Evolutionary conservation across 306 rosid species (phyloP).

Genomic region (Ammopiptanthus mongolicus): DNA sequence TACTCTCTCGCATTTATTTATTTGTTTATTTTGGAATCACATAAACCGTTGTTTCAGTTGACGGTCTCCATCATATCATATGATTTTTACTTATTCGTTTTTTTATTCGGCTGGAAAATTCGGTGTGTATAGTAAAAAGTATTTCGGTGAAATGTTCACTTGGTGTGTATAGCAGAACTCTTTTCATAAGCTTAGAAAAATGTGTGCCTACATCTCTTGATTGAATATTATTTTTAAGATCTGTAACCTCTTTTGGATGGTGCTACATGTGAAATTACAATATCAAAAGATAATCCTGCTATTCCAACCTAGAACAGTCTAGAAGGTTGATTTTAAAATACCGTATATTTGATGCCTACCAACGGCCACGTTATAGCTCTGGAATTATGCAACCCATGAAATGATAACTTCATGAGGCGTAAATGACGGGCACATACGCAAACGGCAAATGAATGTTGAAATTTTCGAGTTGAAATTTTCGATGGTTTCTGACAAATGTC

Average conservation of each 20-base stretch:
- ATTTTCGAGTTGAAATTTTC: background rate
- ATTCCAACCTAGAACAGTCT: background rate
- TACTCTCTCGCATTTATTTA: too few species aligned
- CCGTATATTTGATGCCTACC: background rate
- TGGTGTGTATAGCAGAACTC: background rate
- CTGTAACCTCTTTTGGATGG: background rate
- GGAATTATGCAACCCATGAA: background rate
- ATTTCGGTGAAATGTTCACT: too few species aligned
- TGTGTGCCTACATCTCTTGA: background rate
- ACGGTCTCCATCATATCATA: too few species aligned
- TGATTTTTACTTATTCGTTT: too few species aligned
- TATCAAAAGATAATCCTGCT: background rate
- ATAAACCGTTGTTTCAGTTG: too few species aligned
- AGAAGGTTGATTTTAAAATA: background rate
- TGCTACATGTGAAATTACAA: background rate
- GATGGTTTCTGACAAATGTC: background rate
- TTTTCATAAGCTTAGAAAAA: background rate
- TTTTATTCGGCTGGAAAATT: too few species aligned
- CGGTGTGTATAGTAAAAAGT: too few species aligned
- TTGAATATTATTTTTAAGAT: background rate
- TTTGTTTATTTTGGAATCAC: too few species aligned
- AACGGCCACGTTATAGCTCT: background rate
- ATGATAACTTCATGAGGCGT: background rate
- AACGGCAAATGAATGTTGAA: too few species aligned
- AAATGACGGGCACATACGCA: background rate